phyloP scores from a whole-genome alignment of 768 basidiomycete genomes.

The Boletus pseudo-olivaceus region DNA sequence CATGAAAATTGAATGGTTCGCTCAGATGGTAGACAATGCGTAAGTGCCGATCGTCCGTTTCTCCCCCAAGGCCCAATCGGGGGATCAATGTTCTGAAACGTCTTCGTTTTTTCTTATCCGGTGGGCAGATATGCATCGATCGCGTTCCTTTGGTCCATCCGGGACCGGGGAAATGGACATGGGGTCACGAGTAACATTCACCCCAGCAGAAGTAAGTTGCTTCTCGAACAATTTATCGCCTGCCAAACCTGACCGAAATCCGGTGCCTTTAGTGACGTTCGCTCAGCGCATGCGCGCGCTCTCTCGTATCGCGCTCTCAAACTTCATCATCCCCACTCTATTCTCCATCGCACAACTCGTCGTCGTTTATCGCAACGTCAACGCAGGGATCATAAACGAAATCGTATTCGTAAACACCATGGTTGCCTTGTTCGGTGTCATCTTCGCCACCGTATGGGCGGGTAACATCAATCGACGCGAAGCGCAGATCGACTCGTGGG shows the following conservation, averaged over 20 bases:
- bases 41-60: constrained; percentile 4
- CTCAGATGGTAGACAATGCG: constrained; percentile 31
- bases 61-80: neutral
- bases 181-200: constrained; percentile 21
- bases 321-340: constrained; percentile 31
- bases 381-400: constrained; percentile 21
- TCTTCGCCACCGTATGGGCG: constrained; percentile 33
- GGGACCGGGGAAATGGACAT: constrained; percentile 4
- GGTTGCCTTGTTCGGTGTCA: constrained; percentile 32
- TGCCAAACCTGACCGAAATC: neutral
- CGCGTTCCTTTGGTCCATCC: constrained; percentile 28
- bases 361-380: constrained; percentile 27
- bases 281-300: constrained; percentile 23
- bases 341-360: constrained; percentile 31
- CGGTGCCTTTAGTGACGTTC: constrained; percentile 15
- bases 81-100: neutral
- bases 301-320: constrained; percentile 31
- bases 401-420: constrained; percentile 29
- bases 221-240: neutral
- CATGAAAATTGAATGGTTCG: constrained; percentile 32
- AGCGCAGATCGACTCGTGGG: neutral
- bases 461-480: constrained; percentile 10
- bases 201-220: constrained; percentile 4
- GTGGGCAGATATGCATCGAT: constrained; percentile 23
- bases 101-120: too few relatives aligned